These are phyloP conservation scores for Holtermannia corniformis DNA, from an alignment of 768 basidiomycete genomes.

Conservation along the genomic window DNA sequence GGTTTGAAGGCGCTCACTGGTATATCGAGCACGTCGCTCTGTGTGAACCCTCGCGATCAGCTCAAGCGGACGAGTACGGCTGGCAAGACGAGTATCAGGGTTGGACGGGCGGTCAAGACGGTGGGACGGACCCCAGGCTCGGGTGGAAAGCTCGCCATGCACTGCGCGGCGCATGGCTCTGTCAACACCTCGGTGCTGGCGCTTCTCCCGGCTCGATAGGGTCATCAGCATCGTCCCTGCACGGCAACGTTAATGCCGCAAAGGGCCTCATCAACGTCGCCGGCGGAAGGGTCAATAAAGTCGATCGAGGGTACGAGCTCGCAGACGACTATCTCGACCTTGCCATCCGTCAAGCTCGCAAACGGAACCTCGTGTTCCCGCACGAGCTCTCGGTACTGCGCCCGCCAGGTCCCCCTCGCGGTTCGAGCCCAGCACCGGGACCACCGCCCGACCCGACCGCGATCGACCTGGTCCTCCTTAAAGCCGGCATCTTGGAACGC, in stretches of 20 bases:
- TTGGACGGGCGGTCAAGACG: constrained; percentile 31
- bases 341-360: constrained; percentile 28
- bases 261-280: constrained; percentile 23
- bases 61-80: constrained; percentile 18
- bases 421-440: not conserved
- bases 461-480: constrained; percentile 31
- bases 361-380: constrained; percentile 28
- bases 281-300: constrained; percentile 6
- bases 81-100: constrained; percentile 31
- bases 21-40: constrained; percentile 12
- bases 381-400: constrained; percentile 11
- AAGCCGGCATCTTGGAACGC: constrained; percentile 36
- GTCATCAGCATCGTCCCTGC: constrained; percentile 6
- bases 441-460: constrained; percentile 22
- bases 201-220: constrained; percentile 14
- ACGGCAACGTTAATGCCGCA: constrained; percentile 14
- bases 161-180: constrained; percentile 35
- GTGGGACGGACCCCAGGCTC: constrained; percentile 31
- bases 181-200: constrained; percentile 32
- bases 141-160: constrained; percentile 34
- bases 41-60: constrained; percentile 14
- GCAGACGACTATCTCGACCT: constrained; percentile 34
- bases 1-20: constrained; percentile 13
- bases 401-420: not conserved
- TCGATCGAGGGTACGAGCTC: constrained; percentile 33